phyloP scores from a whole-genome alignment of 495 filamentous ascomycete species.

The Astrothelium macrocarpum region DNA sequence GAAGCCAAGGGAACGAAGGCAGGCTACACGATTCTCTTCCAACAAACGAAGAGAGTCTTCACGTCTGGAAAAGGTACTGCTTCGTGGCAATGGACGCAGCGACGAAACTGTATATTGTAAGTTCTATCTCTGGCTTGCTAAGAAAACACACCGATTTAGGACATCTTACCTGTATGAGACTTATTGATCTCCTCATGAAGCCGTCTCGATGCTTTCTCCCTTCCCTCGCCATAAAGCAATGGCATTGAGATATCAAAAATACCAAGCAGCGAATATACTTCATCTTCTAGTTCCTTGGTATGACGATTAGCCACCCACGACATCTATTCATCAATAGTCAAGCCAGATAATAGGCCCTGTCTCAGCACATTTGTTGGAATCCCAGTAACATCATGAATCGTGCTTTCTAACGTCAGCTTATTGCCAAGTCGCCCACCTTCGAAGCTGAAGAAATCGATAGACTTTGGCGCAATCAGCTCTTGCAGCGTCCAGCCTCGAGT shows the following conservation, averaged over 20 bases:
- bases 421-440: neutral
- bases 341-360: neutral
- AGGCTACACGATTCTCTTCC: neutral
- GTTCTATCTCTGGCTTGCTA: neutral
- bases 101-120: too few species aligned
- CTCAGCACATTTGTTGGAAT: conserved; percentile 8
- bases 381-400: conserved; percentile 9
- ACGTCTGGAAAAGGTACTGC: neutral
- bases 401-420: neutral
- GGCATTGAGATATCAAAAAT: conserved; percentile 28
- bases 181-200: conserved; percentile 27
- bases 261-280: conserved; percentile 26
- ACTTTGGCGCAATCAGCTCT: conserved; percentile 14
- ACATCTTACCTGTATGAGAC: conserved; percentile 5
- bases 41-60: neutral
- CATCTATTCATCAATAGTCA: conserved; percentile 10
- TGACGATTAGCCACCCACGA: conserved; percentile 10
- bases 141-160: neutral
- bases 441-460: conserved; percentile 7
- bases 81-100: too few species aligned
- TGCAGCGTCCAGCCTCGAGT: conserved; percentile 18
- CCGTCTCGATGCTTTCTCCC: conserved; percentile 18
- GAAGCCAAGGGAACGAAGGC: neutral
- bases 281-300: conserved; percentile 11
- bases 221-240: conserved; percentile 25